phyloP scores from a whole-genome alignment of 108 stramenopile species.

The Nitzschia sp. region DNA sequence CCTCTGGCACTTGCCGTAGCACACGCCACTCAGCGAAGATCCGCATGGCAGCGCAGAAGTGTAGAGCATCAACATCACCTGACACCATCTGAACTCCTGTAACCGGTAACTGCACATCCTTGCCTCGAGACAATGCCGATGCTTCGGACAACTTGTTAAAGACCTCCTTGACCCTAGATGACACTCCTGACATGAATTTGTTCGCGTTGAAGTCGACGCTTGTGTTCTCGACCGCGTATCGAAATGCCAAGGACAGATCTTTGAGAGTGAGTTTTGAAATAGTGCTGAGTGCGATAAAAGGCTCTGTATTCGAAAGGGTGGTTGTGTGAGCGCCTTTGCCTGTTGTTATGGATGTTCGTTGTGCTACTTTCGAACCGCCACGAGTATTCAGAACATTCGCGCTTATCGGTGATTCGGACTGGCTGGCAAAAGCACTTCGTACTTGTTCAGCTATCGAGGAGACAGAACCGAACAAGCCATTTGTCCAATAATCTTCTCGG shows the following conservation, averaged over 20 bases:
- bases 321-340: background rate
- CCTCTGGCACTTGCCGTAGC: conserved; percentile 69
- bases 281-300: conserved; percentile 45
- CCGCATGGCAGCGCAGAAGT: conserved; percentile 67
- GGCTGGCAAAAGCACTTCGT: conserved; percentile 24
- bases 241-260: conserved; percentile 51
- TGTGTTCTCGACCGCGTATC: conserved; percentile 39
- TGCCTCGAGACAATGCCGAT: conserved; percentile 39
- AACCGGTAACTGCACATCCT: conserved; percentile 27
- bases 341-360: conserved; percentile 14
- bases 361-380: conserved; percentile 19
- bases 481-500: conserved; percentile 44
- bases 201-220: conserved; percentile 28
- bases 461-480: conserved; percentile 21
- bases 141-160: conserved; percentile 34
- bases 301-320: conserved; percentile 35
- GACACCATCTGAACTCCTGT: background rate
- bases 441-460: conserved; percentile 29
- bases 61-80: conserved; percentile 59
- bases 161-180: conserved; percentile 37
- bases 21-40: conserved; percentile 80
- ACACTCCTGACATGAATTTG: conserved; percentile 29
- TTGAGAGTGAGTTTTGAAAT: conserved; percentile 56
- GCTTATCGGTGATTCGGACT: background rate
- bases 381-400: conserved; percentile 19